Conservation (phyloP, 257 asterid species). For the Dorcoceras hygrometricum region DNA sequence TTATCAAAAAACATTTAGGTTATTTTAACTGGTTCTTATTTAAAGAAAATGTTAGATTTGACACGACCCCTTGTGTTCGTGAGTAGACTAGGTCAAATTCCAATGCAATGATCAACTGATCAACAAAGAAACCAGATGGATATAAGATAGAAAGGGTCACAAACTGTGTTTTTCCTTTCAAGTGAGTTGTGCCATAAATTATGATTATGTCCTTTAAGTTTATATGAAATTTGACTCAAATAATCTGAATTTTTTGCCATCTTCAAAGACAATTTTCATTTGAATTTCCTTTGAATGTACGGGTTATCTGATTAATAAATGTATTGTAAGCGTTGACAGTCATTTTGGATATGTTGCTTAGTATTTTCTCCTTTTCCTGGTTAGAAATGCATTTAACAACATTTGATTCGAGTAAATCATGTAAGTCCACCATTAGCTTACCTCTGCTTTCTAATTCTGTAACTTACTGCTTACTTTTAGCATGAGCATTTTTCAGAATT, state of each 20-base stretch:
- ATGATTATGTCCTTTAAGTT: no score
- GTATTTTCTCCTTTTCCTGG: neutral
- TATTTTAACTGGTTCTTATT: neutral
- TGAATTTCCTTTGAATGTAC: neutral
- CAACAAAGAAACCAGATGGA: neutral
- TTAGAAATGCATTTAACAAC: neutral
- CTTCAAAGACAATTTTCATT: neutral
- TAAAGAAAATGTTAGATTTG: neutral
- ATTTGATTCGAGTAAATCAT: neutral
- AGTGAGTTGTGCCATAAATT: neutral
- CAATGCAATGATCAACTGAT: neutral
- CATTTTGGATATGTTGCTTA: no score
- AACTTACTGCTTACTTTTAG: conserved; percentile 1
- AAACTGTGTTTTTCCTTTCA: neutral
- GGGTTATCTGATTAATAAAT: neutral
- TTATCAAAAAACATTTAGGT: no score
- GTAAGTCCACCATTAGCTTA: neutral
- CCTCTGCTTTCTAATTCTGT: neutral
- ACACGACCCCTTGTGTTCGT: neutral
- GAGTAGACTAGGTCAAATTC: neutral
- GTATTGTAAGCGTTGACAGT: neutral
- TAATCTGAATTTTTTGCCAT: neutral
- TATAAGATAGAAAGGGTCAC: neutral
- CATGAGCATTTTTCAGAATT: conserved; percentile 15
- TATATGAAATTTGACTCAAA: neutral